Evolutionary conservation across 257 asterid genomes (phyloP).

Genomic region (Fraxinus anomala): DNA sequence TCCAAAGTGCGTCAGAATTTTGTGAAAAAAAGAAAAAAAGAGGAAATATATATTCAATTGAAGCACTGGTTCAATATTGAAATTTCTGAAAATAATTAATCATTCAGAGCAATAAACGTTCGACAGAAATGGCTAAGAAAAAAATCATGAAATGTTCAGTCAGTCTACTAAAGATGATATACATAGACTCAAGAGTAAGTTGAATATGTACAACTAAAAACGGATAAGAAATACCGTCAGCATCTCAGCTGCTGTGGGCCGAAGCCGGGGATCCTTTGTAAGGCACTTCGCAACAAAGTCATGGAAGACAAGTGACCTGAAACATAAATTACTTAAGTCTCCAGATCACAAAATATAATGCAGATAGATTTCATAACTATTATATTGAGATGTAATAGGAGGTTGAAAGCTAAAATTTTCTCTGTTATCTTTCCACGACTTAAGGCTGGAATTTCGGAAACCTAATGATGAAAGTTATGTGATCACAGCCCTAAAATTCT

Average conservation of each 20-base stretch:
- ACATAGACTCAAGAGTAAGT: slow-evolving; percentile 9
- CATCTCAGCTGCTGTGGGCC: slow-evolving; percentile 96
- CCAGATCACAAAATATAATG: slow-evolving; percentile 11
- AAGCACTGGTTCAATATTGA: slow-evolving; percentile 10
- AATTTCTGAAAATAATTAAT: slow-evolving; percentile 20
- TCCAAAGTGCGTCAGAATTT: background rate
- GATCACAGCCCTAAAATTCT: slow-evolving; percentile 1
- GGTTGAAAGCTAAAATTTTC: slow-evolving; percentile 5
- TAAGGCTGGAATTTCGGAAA: background rate
- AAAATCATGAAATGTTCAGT: background rate
- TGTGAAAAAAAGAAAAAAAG: background rate
- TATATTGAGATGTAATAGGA: slow-evolving; percentile 3
- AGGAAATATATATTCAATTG: slow-evolving; percentile 13
- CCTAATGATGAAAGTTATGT: background rate
- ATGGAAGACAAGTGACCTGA: slow-evolving; percentile 96
- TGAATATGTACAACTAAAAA: slow-evolving; percentile 21
- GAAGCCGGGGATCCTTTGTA: slow-evolving; percentile 92
- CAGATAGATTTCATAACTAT: background rate
- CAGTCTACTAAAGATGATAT: slow-evolving; percentile 9
- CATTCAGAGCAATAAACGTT: slow-evolving; percentile 12
- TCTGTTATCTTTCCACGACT: background rate
- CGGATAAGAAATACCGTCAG: slow-evolving; percentile 63
- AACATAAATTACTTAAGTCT: slow-evolving; percentile 26
- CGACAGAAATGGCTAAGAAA: slow-evolving; percentile 15
- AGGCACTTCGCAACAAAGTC: slow-evolving; percentile 94